Conservation (phyloP, 306 rosid species). For the Vigna hirtella region DNA sequence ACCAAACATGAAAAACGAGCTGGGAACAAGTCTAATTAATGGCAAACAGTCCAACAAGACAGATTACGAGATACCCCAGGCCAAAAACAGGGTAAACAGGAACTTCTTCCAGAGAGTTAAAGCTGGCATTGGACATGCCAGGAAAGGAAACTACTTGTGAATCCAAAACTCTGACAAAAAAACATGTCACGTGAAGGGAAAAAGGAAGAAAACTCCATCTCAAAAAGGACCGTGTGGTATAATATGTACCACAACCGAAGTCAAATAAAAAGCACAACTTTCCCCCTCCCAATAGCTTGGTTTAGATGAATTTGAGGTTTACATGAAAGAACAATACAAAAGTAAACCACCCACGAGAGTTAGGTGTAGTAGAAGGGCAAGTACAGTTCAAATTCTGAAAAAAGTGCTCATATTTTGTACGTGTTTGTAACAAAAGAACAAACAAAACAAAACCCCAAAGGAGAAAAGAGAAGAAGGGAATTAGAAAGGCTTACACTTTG, state of each 20-base stretch:
- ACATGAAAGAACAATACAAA: not conserved
- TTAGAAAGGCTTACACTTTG: slow-evolving; percentile 62
- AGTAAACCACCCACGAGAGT: not conserved
- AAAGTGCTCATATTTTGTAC: not conserved
- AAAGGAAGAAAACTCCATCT: slow-evolving; percentile 3
- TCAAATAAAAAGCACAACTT: not conserved
- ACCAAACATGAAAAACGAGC: slow-evolving; percentile 23
- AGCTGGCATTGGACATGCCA: slow-evolving; percentile 10
- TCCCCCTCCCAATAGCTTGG: not conserved
- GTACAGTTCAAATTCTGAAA: not conserved
- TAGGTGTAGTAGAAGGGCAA: not conserved
- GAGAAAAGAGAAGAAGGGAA: not conserved
- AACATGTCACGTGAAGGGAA: slow-evolving; percentile 1
- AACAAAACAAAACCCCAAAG: not conserved
- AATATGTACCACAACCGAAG: not conserved
- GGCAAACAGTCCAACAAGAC: slow-evolving; percentile 7
- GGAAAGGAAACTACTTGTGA: slow-evolving; percentile 8
- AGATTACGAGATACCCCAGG: slow-evolving; percentile 8
- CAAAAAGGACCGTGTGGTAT: not conserved
- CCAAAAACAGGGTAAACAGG: slow-evolving; percentile 5
- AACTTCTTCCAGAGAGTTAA: slow-evolving; percentile 18
- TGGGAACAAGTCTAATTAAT: slow-evolving; percentile 2
- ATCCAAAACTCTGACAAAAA: slow-evolving; percentile 8
- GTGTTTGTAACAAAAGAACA: not conserved
- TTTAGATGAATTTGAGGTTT: not conserved